Evolutionary conservation across 108 stramenopile genomes (phyloP).

Genomic region (Discostella stelligeroides): DNA sequence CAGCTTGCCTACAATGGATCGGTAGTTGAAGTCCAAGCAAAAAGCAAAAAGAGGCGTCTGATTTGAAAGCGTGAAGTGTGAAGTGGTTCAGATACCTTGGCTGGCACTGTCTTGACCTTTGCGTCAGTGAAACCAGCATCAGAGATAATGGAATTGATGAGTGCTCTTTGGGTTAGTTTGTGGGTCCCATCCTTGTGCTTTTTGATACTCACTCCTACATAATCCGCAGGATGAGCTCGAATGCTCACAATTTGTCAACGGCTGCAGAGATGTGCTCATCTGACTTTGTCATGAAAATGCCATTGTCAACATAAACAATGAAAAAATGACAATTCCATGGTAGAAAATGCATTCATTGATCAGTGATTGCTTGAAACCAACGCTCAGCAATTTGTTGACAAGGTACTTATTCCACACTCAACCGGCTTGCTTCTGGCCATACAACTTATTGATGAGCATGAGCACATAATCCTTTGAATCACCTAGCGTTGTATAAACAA

Average conservation of each 20-base stretch:
- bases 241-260: constrained; percentile 35
- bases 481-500: constrained; percentile 12
- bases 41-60: constrained; percentile 12
- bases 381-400: constrained; percentile 22
- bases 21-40: constrained; percentile 37
- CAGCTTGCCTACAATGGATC: too few relatives aligned
- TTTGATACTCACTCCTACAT: constrained; percentile 49
- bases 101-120: neutral
- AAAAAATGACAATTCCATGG: constrained; percentile 35
- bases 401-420: constrained; percentile 44
- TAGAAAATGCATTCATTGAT: constrained; percentile 57
- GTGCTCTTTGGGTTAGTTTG: constrained; percentile 46
- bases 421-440: constrained; percentile 49
- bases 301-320: constrained; percentile 41
- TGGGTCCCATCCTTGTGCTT: constrained; percentile 30
- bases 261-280: neutral
- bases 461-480: constrained; percentile 41
- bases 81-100: neutral
- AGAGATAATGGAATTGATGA: constrained; percentile 44
- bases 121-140: neutral
- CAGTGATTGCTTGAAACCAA: constrained; percentile 47
- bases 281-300: neutral
- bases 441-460: constrained; percentile 32
- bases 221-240: constrained; percentile 35
- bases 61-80: neutral